phyloP scores from a whole-genome alignment of 1,139 yeast genomes.

The Lodderomyces metapsilosis region DNA sequence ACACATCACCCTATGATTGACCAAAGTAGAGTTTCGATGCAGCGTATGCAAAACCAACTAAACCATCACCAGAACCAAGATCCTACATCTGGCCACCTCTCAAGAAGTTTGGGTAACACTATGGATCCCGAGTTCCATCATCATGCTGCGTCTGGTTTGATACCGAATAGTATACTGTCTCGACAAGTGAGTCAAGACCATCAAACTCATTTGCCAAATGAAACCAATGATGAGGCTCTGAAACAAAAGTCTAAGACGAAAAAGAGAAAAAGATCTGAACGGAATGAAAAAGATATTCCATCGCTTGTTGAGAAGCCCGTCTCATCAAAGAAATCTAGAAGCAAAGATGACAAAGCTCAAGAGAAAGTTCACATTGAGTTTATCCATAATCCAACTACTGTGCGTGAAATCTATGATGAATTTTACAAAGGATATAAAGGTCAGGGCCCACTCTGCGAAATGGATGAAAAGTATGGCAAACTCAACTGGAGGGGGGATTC shows the following conservation, averaged over 20 bases:
- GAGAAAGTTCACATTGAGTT: constrained; percentile 39
- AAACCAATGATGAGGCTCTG: neutral
- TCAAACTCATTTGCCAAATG: constrained; percentile 3
- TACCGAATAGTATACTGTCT: neutral
- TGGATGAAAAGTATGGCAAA: constrained; percentile 46
- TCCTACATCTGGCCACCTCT: constrained; percentile 1
- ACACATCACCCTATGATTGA: constrained; percentile 3
- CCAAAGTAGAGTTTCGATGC: neutral
- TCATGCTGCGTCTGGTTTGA: neutral
- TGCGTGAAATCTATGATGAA: constrained; percentile 47
- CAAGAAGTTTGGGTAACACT: constrained; percentile 26
- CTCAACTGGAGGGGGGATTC: constrained; percentile 51
- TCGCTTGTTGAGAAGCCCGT: constrained; percentile 4
- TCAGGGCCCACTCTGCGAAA: constrained; percentile 44
- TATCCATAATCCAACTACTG: constrained; percentile 47
- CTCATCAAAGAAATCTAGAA: constrained; percentile 21
- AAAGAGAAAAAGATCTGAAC: constrained; percentile 8
- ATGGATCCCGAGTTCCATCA: constrained; percentile 38
- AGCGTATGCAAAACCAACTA: constrained; percentile 7
- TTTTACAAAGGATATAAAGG: constrained; percentile 48
- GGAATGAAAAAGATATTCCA: constrained; percentile 5
- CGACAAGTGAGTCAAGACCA: constrained; percentile 2
- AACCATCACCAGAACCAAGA: constrained; percentile 10
- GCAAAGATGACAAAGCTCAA: constrained; percentile 16
- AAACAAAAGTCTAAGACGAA: constrained; percentile 7